These are phyloP conservation scores for Hyparrhenia diplandra DNA, from an alignment of 176 grass and related monocot species.

Conservation along the genomic window DNA sequence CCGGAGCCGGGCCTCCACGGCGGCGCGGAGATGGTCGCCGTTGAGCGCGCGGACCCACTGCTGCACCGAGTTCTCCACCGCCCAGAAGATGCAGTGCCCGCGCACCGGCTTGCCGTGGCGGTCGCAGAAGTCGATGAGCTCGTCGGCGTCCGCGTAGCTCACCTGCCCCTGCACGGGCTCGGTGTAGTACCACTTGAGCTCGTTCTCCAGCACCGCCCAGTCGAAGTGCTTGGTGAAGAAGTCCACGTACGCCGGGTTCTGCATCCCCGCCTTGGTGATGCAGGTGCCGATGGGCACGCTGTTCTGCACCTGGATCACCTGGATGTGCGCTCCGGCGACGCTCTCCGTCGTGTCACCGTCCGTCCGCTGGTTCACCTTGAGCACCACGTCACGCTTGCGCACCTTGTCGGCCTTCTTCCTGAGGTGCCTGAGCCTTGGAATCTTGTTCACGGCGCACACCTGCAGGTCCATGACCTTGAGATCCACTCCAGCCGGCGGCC, in stretches of 20 bases:
- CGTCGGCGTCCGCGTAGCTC: slow-evolving; percentile 65
- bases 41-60: slow-evolving; percentile 41
- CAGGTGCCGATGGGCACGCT: slow-evolving; percentile 64
- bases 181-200: slow-evolving; percentile 91
- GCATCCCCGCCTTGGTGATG: slow-evolving; percentile 41
- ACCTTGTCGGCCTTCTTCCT: slow-evolving; percentile 67
- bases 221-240: slow-evolving; percentile 73
- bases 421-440: slow-evolving; percentile 48
- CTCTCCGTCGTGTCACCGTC: neutral
- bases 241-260: slow-evolving; percentile 54
- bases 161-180: slow-evolving; percentile 37
- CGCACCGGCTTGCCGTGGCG: slow-evolving; percentile 36
- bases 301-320: slow-evolving; percentile 52
- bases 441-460: slow-evolving; percentile 48
- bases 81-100: slow-evolving; percentile 87
- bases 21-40: slow-evolving; percentile 28
- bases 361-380: slow-evolving; percentile 27
- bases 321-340: slow-evolving; percentile 31
- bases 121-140: slow-evolving; percentile 59
- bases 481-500: slow-evolving; percentile 44
- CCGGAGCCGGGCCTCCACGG: slow-evolving; percentile 41
- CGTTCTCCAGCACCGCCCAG: slow-evolving; percentile 70
- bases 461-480: slow-evolving; percentile 61
- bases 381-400: slow-evolving; percentile 64
- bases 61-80: slow-evolving; percentile 48